These are phyloP conservation scores for Mortierella sp. DNA, from an alignment of 371 early-diverging fungal genomes.

Conservation along the genomic window DNA sequence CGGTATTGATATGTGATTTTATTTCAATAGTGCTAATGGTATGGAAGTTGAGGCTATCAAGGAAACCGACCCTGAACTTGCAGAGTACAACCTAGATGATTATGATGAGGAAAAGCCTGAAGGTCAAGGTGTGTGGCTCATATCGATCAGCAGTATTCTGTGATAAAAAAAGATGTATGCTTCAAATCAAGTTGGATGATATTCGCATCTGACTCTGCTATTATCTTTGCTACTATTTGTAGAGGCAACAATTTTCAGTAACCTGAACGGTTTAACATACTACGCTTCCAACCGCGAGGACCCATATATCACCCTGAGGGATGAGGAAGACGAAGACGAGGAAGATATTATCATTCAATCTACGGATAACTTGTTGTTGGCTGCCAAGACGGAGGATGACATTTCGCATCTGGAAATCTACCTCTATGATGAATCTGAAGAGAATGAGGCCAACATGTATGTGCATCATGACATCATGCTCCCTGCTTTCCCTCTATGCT, in stretches of 20 bases:
- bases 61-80: constrained; percentile 71
- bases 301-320: constrained; percentile 81
- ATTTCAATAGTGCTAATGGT: constrained; percentile 15
- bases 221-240: background rate
- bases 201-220: background rate
- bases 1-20: background rate
- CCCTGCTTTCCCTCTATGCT: constrained; percentile 95
- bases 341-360: constrained; percentile 83
- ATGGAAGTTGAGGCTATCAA: constrained; percentile 44
- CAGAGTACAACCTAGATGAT: constrained; percentile 82
- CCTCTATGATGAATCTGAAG: constrained; percentile 77
- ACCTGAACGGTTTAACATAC: constrained; percentile 83
- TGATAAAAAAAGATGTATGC: background rate
- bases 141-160: background rate
- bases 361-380: constrained; percentile 89
- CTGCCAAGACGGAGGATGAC: constrained; percentile 96
- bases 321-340: constrained; percentile 82
- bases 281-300: constrained; percentile 84
- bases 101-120: constrained; percentile 71
- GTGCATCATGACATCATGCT: constrained; percentile 98
- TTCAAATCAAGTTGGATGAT: background rate
- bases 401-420: constrained; percentile 94
- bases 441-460: constrained; percentile 88
- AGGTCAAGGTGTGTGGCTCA: constrained; percentile 42
- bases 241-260: constrained; percentile 71